Base-by-base conservation (phyloP, 2,329 filamentous ascomycete species). In the Fonsecaea erecta region DNA sequence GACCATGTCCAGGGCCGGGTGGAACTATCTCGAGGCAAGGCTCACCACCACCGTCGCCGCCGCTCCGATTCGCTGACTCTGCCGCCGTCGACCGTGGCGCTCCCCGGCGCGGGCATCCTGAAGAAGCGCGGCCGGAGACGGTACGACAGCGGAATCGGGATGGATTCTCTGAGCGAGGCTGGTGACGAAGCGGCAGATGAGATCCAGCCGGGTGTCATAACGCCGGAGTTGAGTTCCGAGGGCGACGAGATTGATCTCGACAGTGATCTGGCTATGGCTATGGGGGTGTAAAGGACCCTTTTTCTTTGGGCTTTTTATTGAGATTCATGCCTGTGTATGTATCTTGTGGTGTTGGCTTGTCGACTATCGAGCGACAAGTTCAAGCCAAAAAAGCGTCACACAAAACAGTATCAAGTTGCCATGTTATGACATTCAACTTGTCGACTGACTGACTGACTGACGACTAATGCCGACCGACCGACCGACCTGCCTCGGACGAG, bases 101-200 rank as follows among this genome's bases (percentile, higher is more conserved):
- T 51, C 16, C 43, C 57, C 2, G 60, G 60, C 14, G 46, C 60
- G 14, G 60, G 64, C 5, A 62, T 68, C 37, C 64, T 62, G 35
- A 53, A 61, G 48, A 53, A 46, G 32, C 48, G 52, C 28, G 51
- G 62, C 18, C 53, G 67, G 9, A 53, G 69, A 58, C 53, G 70
- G 9, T 72, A 79, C 30, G 77, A 81, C 62, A 80, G 77, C 68
- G 78, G 76, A 0, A 75, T 82, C 71, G 77, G 74, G 0, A 76
- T 73, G 68, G 63, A 60, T 76, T 56, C 70, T 75, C 58, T 67
- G 43, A 67, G 64, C 52, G 73, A 75, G n/a, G 74, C 74, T 24
- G 75, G 76, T 16, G 74, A 74, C n/a, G 58, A 61, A 30, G 16
- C 21, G 4, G 18, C 9, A 30, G 73, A 72, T 28, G 73, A 72